Conservation (phyloP, 345 rosid genomes). For the Melastoma malabathricum region DNA sequence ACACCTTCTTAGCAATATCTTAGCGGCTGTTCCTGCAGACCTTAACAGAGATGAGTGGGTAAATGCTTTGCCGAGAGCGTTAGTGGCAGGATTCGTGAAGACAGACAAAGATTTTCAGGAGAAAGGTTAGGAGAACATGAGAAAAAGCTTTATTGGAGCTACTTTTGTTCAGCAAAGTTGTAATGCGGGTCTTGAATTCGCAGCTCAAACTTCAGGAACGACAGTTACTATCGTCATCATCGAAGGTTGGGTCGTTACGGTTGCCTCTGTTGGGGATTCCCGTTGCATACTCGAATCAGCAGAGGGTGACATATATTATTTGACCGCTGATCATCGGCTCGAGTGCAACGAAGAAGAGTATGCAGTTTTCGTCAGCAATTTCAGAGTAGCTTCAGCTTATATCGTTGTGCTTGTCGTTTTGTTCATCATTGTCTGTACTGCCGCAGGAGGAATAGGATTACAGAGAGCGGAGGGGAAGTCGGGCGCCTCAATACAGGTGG, state of each 20-base stretch:
- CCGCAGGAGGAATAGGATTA: constrained; percentile 74
- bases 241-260: constrained; percentile 88
- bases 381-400: constrained; percentile 3
- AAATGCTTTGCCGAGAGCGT: constrained; percentile 87
- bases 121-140: constrained; percentile 29
- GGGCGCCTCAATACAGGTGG: constrained; percentile 96
- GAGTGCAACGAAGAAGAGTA: constrained; percentile 94
- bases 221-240: constrained; percentile 86
- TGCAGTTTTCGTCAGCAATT: constrained; percentile 13
- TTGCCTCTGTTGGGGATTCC: constrained; percentile 98
- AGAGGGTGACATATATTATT: constrained; percentile 74
- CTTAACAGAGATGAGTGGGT: constrained; percentile 90
- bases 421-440: constrained; percentile 6
- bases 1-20: constrained; percentile 72
- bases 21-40: constrained; percentile 72
- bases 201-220: constrained; percentile 92
- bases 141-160: no score
- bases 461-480: constrained; percentile 98
- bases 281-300: constrained; percentile 95
- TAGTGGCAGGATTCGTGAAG: constrained; percentile 98
- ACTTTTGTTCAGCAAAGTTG: no score
- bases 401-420: constrained; percentile 4
- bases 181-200: no score
- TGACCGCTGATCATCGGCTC: constrained; percentile 96
- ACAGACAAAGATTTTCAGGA: constrained; percentile 94